Percentiles rank a stretch among this genome's conserved stretches.
Conservation (phyloP, 352 stramenopile species). For the Pythium scleroteichum region DNA sequence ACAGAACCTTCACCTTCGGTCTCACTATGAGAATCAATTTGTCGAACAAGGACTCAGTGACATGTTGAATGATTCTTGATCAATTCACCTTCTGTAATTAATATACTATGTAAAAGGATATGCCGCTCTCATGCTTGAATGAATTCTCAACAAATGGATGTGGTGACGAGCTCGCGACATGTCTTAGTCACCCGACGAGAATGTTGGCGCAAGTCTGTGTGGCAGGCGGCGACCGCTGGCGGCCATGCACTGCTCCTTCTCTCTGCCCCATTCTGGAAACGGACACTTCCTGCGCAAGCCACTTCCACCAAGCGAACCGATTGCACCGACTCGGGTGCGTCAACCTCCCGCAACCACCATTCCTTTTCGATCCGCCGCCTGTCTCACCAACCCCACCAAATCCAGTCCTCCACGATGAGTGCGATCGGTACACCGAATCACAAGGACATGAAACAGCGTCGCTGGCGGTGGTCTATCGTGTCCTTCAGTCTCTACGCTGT, state of each 20-base stretch:
- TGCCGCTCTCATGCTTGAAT: too few relatives aligned
- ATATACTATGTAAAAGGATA: too few relatives aligned
- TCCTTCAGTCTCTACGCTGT: background rate
- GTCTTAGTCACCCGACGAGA: too few relatives aligned
- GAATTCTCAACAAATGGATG: too few relatives aligned
- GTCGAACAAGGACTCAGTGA: too few relatives aligned
- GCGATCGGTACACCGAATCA: too few relatives aligned
- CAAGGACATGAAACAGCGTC: too few relatives aligned
- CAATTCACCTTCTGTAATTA: too few relatives aligned
- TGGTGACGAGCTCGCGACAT: too few relatives aligned
- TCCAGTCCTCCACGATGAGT: conserved; percentile 3
- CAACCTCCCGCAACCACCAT: background rate
- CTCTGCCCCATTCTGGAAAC: background rate
- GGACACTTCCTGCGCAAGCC: background rate
- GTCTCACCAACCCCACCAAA: background rate
- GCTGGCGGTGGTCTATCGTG: background rate
- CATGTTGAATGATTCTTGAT: too few relatives aligned
- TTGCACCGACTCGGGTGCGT: background rate
- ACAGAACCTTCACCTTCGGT: background rate
- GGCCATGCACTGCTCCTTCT: too few relatives aligned
- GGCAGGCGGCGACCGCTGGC: background rate
- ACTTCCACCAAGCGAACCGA: background rate
- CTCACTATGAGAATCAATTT: too few relatives aligned
- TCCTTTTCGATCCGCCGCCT: background rate
- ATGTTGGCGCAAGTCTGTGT: background rate